Conservation (phyloP, 2,329 filamentous ascomycete genomes). For the Monilinia vaccinii-corymbosi region DNA sequence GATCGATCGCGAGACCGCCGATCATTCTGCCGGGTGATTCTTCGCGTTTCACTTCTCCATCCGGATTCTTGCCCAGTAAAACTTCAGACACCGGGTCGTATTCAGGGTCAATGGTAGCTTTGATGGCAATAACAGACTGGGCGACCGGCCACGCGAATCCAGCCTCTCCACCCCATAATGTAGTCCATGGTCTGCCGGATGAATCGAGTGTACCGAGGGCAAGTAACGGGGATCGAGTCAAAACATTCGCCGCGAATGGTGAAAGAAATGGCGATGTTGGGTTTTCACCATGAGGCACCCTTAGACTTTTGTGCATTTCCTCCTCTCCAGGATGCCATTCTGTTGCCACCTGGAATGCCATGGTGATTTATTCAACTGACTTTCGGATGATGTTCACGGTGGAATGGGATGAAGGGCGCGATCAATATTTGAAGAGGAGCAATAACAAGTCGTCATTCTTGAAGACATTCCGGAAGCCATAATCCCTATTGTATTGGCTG, state of each 20-base stretch:
- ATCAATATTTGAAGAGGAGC: neutral
- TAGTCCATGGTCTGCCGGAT: conserved; percentile 61
- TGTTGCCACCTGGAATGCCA: conserved; percentile 7
- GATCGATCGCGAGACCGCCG: conserved; percentile 52
- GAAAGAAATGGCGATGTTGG: conserved; percentile 58
- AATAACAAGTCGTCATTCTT: neutral
- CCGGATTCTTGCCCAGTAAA: conserved; percentile 43
- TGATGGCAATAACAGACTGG: conserved; percentile 52
- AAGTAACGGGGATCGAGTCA: conserved; percentile 55
- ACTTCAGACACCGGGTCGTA: conserved; percentile 62
- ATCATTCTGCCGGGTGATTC: conserved; percentile 40
- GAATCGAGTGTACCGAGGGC: conserved; percentile 64
- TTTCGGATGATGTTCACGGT: neutral
- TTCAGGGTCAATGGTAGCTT: conserved; percentile 46
- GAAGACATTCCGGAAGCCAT: neutral
- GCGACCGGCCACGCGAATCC: conserved; percentile 58
- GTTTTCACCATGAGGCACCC: conserved; percentile 48
- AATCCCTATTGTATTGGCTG: neutral
- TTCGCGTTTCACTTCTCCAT: conserved; percentile 31
- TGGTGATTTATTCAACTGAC: neutral
- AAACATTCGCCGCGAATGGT: conserved; percentile 47
- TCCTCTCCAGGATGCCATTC: conserved; percentile 51
- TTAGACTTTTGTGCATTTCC: conserved; percentile 53
- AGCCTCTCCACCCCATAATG: conserved; percentile 63
- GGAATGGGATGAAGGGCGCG: neutral